phyloP scores from a whole-genome alignment of 208 protist species.

The Leishmania arabica region DNA sequence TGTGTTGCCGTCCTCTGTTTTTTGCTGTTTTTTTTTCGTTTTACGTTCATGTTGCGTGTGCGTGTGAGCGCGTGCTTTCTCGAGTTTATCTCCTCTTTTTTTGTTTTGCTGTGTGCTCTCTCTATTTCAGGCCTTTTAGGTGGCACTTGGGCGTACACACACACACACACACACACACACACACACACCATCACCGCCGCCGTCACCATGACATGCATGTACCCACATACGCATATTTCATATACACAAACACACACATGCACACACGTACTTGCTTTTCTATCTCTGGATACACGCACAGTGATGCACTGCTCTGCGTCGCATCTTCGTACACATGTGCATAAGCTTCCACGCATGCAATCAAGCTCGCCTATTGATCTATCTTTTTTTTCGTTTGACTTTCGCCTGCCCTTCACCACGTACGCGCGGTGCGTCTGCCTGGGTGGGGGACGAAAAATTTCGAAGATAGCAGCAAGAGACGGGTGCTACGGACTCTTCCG shows the following conservation, averaged over 20 bases:
- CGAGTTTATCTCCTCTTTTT: neutral
- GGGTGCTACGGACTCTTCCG: neutral
- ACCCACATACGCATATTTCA: neutral
- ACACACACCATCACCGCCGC: neutral
- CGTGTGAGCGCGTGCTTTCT: neutral
- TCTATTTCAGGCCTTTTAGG: neutral
- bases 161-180: neutral
- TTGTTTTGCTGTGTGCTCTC: neutral
- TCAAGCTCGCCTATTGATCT: neutral
- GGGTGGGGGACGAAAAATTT: neutral
- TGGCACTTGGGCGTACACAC: neutral
- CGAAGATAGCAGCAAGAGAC: neutral
- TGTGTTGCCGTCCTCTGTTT: neutral
- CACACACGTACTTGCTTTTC: constrained; percentile 2
- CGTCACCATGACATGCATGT: neutral
- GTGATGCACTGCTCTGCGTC: neutral
- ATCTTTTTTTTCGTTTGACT: neutral
- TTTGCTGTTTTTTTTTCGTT: constrained; percentile 16
- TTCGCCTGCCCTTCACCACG: neutral
- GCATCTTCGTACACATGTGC: neutral
- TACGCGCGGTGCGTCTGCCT: neutral
- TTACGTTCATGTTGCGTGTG: neutral
- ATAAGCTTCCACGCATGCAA: neutral
- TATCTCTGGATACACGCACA: neutral
- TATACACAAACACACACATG: neutral